Evolutionary conservation across 495 filamentous ascomycete species (phyloP), one percentile per base, ranked within the genome.

Genomic region (Podospora tetraspora): DNA sequence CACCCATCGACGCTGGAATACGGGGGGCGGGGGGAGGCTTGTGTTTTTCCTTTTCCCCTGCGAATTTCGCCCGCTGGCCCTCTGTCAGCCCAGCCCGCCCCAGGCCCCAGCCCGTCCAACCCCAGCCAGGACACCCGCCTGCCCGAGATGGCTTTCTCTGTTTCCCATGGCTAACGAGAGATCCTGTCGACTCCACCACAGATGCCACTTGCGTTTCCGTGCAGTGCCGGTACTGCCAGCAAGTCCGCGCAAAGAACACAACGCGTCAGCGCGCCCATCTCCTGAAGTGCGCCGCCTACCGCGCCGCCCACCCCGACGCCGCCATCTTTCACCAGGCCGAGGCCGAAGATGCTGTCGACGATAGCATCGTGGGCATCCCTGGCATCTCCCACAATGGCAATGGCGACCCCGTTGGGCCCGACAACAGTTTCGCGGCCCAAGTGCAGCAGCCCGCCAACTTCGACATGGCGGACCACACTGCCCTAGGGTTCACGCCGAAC

Each of bases 211-310:
- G 75, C 62, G 62, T 71, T 27, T 64, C 52, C 16, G 75, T 74
- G 10, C 75, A 77, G 57, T 77, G 74, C 60, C 58, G 73, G 56
- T 76, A 71, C 64, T 77, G 75, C 63, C 66, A 72, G 23, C 66
- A 73, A 61, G 61, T 67, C 25, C 52, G 74, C 8, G 75, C 75
- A 0, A 77, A 77, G 68, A 77, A 77, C 69, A 77, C 75, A 19
- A 77, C 75, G 10, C 72, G 75, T 23, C 75, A 77, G 65, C 71
- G 74, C 66, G 70, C 72, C 57, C 75, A 77, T 61, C 75, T 77
- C 16, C 61, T 69, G 3, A 65, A 73, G 16, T 77, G 75, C 63
- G 29, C 66, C 0, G 16, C 27, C 16, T 77, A 76, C 65, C 75
- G 76, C 59, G 52, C 62, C n/a, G 64, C 64, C 63, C 74, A 77